These are phyloP conservation scores for Benincasa hispida DNA, from an alignment of 306 rosid species.

Conservation along the genomic window DNA sequence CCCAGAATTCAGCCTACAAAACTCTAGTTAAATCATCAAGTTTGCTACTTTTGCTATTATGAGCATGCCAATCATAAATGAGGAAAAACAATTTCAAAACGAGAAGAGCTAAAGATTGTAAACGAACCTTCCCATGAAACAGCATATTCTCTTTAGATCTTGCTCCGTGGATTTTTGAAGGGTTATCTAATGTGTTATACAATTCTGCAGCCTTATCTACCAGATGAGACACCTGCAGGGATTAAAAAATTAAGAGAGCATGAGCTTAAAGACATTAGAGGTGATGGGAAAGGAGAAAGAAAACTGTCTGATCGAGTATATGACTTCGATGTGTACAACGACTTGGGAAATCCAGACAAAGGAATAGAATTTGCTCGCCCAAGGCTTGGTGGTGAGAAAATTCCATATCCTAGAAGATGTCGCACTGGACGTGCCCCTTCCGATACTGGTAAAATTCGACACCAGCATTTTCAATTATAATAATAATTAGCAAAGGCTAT, in stretches of 20 bases:
- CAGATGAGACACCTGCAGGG: conserved; percentile 75
- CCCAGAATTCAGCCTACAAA: not conserved
- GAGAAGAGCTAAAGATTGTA: not conserved
- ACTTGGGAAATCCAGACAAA: conserved; percentile 82
- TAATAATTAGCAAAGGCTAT: not conserved
- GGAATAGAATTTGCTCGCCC: conserved; percentile 58
- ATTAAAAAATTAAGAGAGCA: conserved; percentile 51
- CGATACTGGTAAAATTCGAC: conserved; percentile 33
- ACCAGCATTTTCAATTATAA: not conserved
- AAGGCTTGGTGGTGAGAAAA: conserved; percentile 41
- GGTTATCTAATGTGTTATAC: not conserved
- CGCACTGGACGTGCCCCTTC: conserved; percentile 83
- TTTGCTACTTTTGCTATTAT: not conserved
- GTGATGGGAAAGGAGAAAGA: conserved; percentile 68
- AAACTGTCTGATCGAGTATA: conserved; percentile 60
- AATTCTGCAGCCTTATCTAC: conserved; percentile 70
- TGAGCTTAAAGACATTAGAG: conserved; percentile 50
- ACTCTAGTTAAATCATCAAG: not conserved
- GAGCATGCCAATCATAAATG: not conserved
- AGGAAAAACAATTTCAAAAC: not conserved
- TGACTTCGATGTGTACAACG: conserved; percentile 71
- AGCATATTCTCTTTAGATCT: not conserved
- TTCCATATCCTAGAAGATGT: conserved; percentile 85
- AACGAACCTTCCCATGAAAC: not conserved
- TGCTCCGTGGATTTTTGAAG: not conserved